Percentiles rank a stretch among this genome's conserved stretches.
These are phyloP conservation scores for Nicotiana tabacum DNA, from an alignment of 257 asterid species.

Conservation along the genomic window DNA sequence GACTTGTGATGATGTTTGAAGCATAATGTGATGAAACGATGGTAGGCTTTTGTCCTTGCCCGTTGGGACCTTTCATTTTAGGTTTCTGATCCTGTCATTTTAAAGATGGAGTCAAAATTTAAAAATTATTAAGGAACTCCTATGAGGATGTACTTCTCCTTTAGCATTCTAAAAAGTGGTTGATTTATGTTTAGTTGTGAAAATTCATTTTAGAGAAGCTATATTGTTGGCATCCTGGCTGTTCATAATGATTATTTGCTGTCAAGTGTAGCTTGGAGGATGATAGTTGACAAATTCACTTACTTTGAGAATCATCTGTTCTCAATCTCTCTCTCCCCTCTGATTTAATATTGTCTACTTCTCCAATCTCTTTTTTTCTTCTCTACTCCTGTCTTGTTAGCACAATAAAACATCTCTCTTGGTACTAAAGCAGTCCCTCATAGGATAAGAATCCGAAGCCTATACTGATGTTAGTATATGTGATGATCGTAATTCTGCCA, in stretches of 20 bases:
- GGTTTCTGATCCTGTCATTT: neutral
- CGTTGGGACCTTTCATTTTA: neutral
- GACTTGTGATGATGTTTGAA: neutral
- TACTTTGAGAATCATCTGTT: neutral
- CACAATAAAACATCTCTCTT: neutral
- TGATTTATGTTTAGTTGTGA: neutral
- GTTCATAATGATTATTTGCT: neutral
- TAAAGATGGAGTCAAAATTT: neutral
- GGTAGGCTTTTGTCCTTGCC: neutral
- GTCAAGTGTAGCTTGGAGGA: neutral
- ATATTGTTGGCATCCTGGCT: neutral
- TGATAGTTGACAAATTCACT: neutral
- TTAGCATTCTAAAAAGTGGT: neutral
- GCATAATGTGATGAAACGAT: neutral
- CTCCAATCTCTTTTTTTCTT: neutral
- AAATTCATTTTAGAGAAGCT: neutral
- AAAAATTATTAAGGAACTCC: neutral
- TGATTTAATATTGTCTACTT: neutral
- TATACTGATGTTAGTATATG: neutral
- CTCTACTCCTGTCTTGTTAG: neutral
- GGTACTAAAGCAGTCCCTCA: neutral
- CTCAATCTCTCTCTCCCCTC: neutral
- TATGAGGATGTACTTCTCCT: neutral
- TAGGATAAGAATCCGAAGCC: neutral
- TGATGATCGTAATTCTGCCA: neutral